phyloP scores from a whole-genome alignment of 768 basidiomycete genomes.

The Tricholoma furcatifolium region DNA sequence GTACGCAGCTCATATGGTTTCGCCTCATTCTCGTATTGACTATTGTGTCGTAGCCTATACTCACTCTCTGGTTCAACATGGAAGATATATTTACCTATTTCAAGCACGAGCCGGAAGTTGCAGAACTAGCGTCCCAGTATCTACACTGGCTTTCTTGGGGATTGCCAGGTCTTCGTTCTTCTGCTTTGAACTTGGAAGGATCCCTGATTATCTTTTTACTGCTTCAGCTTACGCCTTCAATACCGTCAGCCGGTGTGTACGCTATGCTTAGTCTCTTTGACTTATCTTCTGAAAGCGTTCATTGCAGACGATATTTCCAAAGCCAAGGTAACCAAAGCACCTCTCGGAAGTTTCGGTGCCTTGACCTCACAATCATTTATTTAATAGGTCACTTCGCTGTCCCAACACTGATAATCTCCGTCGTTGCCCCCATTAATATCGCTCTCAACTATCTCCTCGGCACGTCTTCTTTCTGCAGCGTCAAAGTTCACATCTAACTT shows the following conservation, averaged over 20 bases:
- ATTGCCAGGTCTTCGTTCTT: constrained; percentile 52
- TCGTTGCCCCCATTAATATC: constrained; percentile 83
- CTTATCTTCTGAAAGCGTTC: not conserved
- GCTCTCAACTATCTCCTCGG: constrained; percentile 74
- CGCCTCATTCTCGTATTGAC: constrained; percentile 27
- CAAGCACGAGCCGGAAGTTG: constrained; percentile 81
- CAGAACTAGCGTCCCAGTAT: constrained; percentile 70
- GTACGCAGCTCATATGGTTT: constrained; percentile 35
- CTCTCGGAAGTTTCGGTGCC: no score
- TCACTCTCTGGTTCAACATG: constrained; percentile 77
- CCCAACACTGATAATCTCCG: constrained; percentile 78
- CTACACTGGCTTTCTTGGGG: constrained; percentile 73
- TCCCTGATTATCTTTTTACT: constrained; percentile 38
- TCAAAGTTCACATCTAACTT: not conserved
- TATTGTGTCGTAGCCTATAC: constrained; percentile 40
- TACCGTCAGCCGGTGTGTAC: constrained; percentile 37
- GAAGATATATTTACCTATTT: constrained; percentile 74
- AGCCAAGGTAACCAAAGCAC: constrained; percentile 57
- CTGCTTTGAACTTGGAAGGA: not conserved
- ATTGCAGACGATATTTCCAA: constrained; percentile 67
- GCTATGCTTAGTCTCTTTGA: not conserved
- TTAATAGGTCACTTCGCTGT: constrained; percentile 71
- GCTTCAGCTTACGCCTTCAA: constrained; percentile 2
- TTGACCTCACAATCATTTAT: not conserved
- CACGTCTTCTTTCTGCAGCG: not conserved